A percentile compares a stretch with the other conserved stretches of the same genome.
phyloP scores from a whole-genome alignment of 768 basidiomycete genomes.

The Mycena floridula region DNA sequence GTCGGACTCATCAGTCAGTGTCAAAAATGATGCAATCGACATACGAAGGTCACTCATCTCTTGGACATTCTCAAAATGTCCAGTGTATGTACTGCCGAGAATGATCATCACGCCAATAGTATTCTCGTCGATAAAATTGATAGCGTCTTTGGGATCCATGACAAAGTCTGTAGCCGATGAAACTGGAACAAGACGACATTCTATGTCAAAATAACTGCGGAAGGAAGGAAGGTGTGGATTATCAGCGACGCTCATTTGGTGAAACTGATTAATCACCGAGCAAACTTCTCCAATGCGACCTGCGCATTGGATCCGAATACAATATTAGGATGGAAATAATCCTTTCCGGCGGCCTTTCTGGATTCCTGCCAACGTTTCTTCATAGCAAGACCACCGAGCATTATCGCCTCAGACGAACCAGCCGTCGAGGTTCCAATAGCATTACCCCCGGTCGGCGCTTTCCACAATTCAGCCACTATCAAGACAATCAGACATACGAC shows the following conservation, averaged over 20 bases:
- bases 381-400: constrained; percentile 65
- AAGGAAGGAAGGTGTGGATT: not conserved
- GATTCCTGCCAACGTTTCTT: constrained; percentile 63
- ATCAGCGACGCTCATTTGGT: not conserved
- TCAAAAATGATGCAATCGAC: constrained; percentile 10
- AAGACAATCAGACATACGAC: not conserved
- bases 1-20: not conserved
- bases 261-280: constrained; percentile 29
- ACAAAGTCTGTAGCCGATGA: constrained; percentile 38
- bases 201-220: constrained; percentile 55
- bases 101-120: constrained; percentile 63
- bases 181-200: constrained; percentile 44
- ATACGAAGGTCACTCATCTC: constrained; percentile 45
- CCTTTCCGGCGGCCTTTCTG: constrained; percentile 54
- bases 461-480: constrained; percentile 54
- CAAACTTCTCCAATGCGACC: constrained; percentile 62
- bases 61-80: constrained; percentile 55
- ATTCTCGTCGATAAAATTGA: constrained; percentile 62
- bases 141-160: constrained; percentile 52
- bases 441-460: constrained; percentile 48
- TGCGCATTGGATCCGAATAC: constrained; percentile 59
- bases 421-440: constrained; percentile 62
- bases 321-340: constrained; percentile 48
- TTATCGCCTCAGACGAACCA: constrained; percentile 62
- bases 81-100: constrained; percentile 50